phyloP scores from a whole-genome alignment of 2,329 filamentous ascomycete species.

The Exophiala dermatitidis region DNA sequence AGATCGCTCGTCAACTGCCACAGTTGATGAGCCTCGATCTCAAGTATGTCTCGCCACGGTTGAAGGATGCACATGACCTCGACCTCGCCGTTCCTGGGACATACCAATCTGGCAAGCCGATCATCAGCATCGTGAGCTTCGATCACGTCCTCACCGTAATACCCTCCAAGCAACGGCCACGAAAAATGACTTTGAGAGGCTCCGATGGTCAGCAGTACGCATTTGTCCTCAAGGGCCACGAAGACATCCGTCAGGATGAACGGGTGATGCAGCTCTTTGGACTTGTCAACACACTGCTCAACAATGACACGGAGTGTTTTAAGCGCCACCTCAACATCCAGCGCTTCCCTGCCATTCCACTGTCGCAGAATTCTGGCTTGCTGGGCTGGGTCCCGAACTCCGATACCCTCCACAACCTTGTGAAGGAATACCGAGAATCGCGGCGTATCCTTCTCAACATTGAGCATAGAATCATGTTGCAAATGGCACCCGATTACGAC shows the following conservation, averaged over 20 bases:
- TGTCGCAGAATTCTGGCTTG: slow-evolving; percentile 92
- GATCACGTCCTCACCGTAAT: slow-evolving; percentile 87
- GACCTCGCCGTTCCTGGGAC: slow-evolving; percentile 94
- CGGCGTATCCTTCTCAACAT: slow-evolving; percentile 98
- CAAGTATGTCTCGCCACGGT: slow-evolving; percentile 91
- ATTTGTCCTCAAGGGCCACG: slow-evolving; percentile 94
- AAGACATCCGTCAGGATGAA: slow-evolving; percentile 98
- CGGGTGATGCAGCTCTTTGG: slow-evolving; percentile 99
- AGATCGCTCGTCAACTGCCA: slow-evolving; percentile 86
- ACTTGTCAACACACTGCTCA: slow-evolving; percentile 88
- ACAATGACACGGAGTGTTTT: slow-evolving; percentile 90
- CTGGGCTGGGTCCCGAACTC: slow-evolving; percentile 96
- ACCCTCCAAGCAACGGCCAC: slow-evolving; percentile 89
- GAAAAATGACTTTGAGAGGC: slow-evolving; percentile 79
- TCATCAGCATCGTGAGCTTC: slow-evolving; percentile 82
- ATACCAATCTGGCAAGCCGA: slow-evolving; percentile 70
- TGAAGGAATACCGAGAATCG: slow-evolving; percentile 93
- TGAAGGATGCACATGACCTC: slow-evolving; percentile 76
- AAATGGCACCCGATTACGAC: slow-evolving; percentile 99
- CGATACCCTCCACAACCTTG: slow-evolving; percentile 92
- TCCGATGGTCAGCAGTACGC: slow-evolving; percentile 83
- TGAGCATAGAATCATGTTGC: slow-evolving; percentile 98
- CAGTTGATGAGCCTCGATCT: slow-evolving; percentile 89
- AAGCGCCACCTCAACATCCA: slow-evolving; percentile 97
- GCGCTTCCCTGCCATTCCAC: slow-evolving; percentile 88